Evolutionary conservation across 2,329 filamentous ascomycete genomes (phyloP), one percentile per base, ranked within the genome.

Genomic region (Pseudocercospora vitis): DNA sequence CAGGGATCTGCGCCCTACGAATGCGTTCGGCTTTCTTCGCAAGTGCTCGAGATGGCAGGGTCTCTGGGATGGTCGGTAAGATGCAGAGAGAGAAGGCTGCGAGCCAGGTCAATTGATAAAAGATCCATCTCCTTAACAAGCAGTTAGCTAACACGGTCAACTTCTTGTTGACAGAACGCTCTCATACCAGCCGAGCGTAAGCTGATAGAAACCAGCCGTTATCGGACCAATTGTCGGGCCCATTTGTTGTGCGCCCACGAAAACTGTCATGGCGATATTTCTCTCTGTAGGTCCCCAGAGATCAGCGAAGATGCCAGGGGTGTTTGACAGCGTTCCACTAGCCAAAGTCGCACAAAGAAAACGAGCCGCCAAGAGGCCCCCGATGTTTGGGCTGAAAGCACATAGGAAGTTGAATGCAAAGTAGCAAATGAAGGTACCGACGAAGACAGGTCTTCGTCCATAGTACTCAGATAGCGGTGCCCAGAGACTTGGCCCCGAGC

Each of bases 71-170:
- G 0, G 80, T 80, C 48, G 83, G 44, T 3, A 81, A 51, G 5
- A 73, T 16, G 26, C 62, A 49, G 4, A 68, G 61, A 1, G 71
- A 70, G 14, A 56, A 58, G 7, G 61, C 71, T 3, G 66, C 68
- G 4, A 75, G 51, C 72, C 70, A 74, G 3, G 75, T 62, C 14
- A 52, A n/a, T 7, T 35, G 37, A 18, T 52, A 52, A 7, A 45
- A 45, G 29, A 87, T 83, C 85, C 85, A 88, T 58, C 81, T 76
- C 85, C n/a, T n/a, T n/a, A n/a, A n/a, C n/a, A n/a, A n/a, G n/a
- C n/a, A n/a, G n/a, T n/a, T n/a, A n/a, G n/a, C n/a, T n/a, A n/a
- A n/a, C n/a, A n/a, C n/a, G n/a, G n/a, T n/a, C n/a, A n/a, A n/a
- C n/a, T n/a, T n/a, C n/a, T n/a, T n/a, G n/a, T n/a, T n/a, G n/a